Percentiles rank a stretch among this genome's conserved stretches.
Evolutionary conservation across 768 basidiomycete genomes (phyloP).

Genomic region (Phaeotremella skinneri): DNA sequence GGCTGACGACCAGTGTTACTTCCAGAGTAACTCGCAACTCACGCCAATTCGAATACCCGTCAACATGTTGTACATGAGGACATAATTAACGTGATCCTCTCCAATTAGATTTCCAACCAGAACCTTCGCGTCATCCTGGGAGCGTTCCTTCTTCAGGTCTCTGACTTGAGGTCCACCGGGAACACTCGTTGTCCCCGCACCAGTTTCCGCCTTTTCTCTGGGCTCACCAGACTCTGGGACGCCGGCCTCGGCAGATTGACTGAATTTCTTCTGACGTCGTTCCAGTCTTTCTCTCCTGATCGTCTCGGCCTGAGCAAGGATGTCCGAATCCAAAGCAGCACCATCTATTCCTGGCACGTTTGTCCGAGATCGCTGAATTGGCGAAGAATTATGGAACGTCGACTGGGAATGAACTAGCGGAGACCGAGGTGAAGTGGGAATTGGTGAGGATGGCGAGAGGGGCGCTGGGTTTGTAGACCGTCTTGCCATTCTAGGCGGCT

Average conservation of each 20-base stretch:
- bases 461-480: constrained; percentile 35
- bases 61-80: constrained; percentile 99
- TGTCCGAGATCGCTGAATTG: constrained; percentile 20
- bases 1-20: too few relatives aligned
- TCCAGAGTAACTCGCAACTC: constrained; percentile 44
- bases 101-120: constrained; percentile 93
- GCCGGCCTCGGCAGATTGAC: constrained; percentile 1
- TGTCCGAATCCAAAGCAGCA: constrained; percentile 64
- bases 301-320: constrained; percentile 82
- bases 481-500: constrained; percentile 20
- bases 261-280: constrained; percentile 59
- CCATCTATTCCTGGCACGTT: constrained; percentile 46
- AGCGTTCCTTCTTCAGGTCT: neutral
- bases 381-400: constrained; percentile 16
- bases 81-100: constrained; percentile 98
- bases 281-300: constrained; percentile 74
- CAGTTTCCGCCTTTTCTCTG: neutral
- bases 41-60: constrained; percentile 96
- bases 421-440: constrained; percentile 15
- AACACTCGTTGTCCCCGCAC: constrained; percentile 3
- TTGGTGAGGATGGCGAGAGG: constrained; percentile 2
- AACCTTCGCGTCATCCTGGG: constrained; percentile 58
- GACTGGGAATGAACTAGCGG: constrained; percentile 44
- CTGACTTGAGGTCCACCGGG: neutral
- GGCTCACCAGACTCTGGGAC: neutral